Conservation (phyloP, 2,329 filamentous ascomycete species). For the Pyricularia pennisetigena region DNA sequence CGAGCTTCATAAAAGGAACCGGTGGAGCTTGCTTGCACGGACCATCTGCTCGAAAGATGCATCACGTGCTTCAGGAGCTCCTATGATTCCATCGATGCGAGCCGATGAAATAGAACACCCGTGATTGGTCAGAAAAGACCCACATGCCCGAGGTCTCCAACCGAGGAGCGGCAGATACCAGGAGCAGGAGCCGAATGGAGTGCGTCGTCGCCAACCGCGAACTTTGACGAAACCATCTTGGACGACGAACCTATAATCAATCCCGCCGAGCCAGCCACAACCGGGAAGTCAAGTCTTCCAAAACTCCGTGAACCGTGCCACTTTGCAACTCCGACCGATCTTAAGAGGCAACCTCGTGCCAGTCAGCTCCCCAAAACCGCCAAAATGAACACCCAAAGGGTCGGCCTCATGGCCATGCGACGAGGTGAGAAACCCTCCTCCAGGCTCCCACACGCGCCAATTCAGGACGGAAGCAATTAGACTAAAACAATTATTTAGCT, state of each 20-base stretch:
- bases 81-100: conserved; percentile 1
- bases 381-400: conserved; percentile 46
- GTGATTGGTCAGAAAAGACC: conserved; percentile 26
- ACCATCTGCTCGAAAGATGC: conserved; percentile 1
- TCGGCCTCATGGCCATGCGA: conserved; percentile 48
- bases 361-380: conserved; percentile 8
- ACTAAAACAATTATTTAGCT: not conserved
- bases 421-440: conserved; percentile 34
- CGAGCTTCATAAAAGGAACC: conserved; percentile 5
- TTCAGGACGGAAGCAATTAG: not conserved
- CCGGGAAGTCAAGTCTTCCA: not conserved
- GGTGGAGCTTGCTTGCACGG: not conserved
- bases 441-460: not conserved
- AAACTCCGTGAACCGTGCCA: not conserved
- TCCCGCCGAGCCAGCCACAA: not conserved
- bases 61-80: conserved; percentile 15
- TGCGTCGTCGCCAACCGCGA: not conserved
- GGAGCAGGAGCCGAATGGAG: conserved; percentile 19
- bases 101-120: conserved; percentile 6
- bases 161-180: conserved; percentile 24
- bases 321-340: not conserved
- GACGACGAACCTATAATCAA: not conserved
- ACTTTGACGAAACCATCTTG: not conserved
- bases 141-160: conserved; percentile 8
- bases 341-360: not conserved